Evolutionary conservation across 2,329 filamentous ascomycete genomes (phyloP).

Genomic region (Ophiobolus disseminans): DNA sequence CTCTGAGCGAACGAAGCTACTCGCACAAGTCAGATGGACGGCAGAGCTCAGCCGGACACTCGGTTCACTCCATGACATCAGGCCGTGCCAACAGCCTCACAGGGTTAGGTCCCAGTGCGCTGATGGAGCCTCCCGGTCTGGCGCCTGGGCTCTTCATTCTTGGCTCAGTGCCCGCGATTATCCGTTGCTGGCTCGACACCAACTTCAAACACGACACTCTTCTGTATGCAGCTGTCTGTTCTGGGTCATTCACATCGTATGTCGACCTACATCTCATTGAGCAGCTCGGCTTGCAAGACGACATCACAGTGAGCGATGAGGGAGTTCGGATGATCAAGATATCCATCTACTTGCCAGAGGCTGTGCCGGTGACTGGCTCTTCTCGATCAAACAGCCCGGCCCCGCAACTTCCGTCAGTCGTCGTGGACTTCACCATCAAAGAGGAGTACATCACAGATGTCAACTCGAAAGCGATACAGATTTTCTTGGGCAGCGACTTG

Average conservation of each 20-base stretch:
- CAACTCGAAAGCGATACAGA: constrained; percentile 72
- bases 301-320: constrained; percentile 70
- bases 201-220: constrained; percentile 89
- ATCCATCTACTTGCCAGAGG: constrained; percentile 88
- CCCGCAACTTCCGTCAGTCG: constrained; percentile 82
- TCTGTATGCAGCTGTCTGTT: constrained; percentile 90
- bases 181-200: constrained; percentile 92
- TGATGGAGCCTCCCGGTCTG: constrained; percentile 74
- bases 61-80: constrained; percentile 76
- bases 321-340: constrained; percentile 75
- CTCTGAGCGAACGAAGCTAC: constrained; percentile 86
- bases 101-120: constrained; percentile 73
- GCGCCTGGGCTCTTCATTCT: constrained; percentile 85
- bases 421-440: constrained; percentile 77
- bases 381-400: constrained; percentile 75
- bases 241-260: constrained; percentile 87
- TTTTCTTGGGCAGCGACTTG: constrained; percentile 89
- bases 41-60: constrained; percentile 91
- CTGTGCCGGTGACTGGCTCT: constrained; percentile 77
- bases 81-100: constrained; percentile 83
- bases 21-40: constrained; percentile 97
- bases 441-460: constrained; percentile 61
- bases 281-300: constrained; percentile 73
- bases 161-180: constrained; percentile 89
- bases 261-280: constrained; percentile 77